phyloP scores from a whole-genome alignment of 2,329 filamentous ascomycete species.

The Knoxdaviesia proteae region DNA sequence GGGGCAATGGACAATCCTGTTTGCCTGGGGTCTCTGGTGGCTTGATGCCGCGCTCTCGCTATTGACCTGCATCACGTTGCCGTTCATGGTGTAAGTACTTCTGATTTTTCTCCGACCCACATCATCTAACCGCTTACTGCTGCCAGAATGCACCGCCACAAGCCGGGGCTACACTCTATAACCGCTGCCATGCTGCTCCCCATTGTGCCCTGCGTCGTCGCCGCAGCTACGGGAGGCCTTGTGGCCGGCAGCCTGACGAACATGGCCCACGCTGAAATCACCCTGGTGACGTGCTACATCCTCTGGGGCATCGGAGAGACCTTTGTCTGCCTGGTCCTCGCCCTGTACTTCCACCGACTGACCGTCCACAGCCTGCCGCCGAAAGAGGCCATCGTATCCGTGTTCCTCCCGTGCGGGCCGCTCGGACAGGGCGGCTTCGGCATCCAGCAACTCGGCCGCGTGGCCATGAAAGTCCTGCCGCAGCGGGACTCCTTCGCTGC shows the following conservation, averaged over 20 bases:
- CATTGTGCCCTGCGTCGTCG: conserved; percentile 45
- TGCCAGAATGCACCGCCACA: conserved; percentile 16
- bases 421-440: conserved; percentile 45
- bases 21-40: conserved; percentile 39
- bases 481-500: conserved; percentile 11
- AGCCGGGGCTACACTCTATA: conserved; percentile 30
- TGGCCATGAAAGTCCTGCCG: conserved; percentile 20
- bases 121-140: too few relatives aligned
- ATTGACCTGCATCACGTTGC: conserved; percentile 30
- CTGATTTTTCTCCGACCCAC: not conserved
- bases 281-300: conserved; percentile 42
- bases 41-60: conserved; percentile 31
- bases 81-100: conserved; percentile 25
- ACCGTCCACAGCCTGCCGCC: conserved; percentile 45
- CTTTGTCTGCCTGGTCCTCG: conserved; percentile 40
- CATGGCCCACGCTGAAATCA: conserved; percentile 32
- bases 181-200: conserved; percentile 46
- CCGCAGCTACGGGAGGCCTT: conserved; percentile 41
- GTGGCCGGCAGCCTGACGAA: conserved; percentile 39
- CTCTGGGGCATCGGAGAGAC: conserved; percentile 43
- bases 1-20: conserved; percentile 32
- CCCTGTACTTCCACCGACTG: conserved; percentile 49
- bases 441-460: conserved; percentile 28
- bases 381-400: conserved; percentile 44
- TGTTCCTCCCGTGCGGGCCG: conserved; percentile 46